Evolutionary conservation across 2,329 filamentous ascomycete genomes (phyloP), one percentile per base, ranked within the genome.

Genomic region (Sporothrix pseudoabietina): DNA sequence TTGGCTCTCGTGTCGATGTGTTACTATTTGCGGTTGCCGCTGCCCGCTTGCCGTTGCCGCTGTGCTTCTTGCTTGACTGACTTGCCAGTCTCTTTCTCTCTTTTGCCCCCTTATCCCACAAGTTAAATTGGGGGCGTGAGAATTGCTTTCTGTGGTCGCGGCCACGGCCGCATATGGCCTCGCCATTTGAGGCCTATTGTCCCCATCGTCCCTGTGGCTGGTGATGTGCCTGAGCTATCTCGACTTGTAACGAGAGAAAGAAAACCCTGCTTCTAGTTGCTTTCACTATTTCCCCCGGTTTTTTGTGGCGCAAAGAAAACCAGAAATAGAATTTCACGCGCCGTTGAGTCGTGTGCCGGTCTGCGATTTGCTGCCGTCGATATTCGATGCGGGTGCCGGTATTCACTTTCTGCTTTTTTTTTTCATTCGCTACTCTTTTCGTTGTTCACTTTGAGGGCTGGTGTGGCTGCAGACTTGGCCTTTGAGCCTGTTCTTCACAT

Each of bases 21-120:
- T 63, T 69, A 47, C 66, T 69, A 69, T 69, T 69, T 69, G 66
- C 59, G 39, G 71, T 61, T 72, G 44, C 41, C 44, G 61, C 49
- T 26, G 14, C 52, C 44, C 44, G 41, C 57, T 68, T 68, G 19
- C 59, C 59, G 22, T 41, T 66, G 61, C 39, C 61, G 61, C 61
- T 66, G 61, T 30, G 59, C 41, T 66, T 30, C 26, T 12, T 30
- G 22, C 26, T 32, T 54, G 22, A 16, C 26, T 22, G 66, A 49
- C 44, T 63, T 41, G 55, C 16, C 49, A 9, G 52, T 22, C 26
- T 7, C 39, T 32, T 3, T 16, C 16, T 22, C 26, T 7, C 39
- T 32, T 3, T 16, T 30, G 22, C 63, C 30, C 41, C n/a, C n/a
- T n/a, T 44, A 65, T 44, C 35, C 39, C 61, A 26, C 61, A 44